Evolutionary conservation across 345 rosid species (phyloP), one percentile per base, ranked within the genome.

Genomic region (Diplotaxis tenuifolia): DNA sequence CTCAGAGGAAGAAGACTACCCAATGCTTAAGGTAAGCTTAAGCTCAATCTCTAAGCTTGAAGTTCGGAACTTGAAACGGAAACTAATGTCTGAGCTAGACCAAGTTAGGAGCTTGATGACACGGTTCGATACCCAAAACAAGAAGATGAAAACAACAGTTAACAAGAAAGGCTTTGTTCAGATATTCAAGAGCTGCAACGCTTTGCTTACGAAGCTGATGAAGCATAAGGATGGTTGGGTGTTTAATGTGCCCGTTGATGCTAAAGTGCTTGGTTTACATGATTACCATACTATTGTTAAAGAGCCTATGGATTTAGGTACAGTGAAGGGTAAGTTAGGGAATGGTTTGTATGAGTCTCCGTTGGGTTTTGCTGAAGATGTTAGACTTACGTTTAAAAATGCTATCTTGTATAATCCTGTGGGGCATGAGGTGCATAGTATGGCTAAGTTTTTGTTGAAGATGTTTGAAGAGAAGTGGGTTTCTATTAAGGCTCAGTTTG

Each of bases 301-400:
- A 80, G 86, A 84, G n/a, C 97, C 97, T 0, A 93, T 93, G 98
- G 98, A 93, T 87, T 86, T 93, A 80, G 97, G 97, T 16, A 86
- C 97, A 0, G 94, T 93, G 72, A 87, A 86, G 80, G 71, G 55
- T 72, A 86, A 86, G 78, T 67, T 89, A 78, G 82, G 68, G 52
- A 81, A 83, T 52, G 84, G 80, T 59, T 74, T 78, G 84, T 93
- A 91, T 62, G 80, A 88, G 67, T 84, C 91, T 0, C 85, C 97
- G 53, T 69, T 62, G 81, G 91, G 84, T 65, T 91, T 91, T 73
- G 92, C 91, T 0, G 91, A 89, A 61, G 98, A 93, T 58, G 91
- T 93, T 70, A 86, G 89, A 72, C 86, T 91, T 62, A 89, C 98
- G 9, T 91, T 89, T 75, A 82, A 73, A 59, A 93, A 93, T 83